Base-by-base conservation (phyloP, 1,284 basidiomycete genomes). In the Apiotrichum brassicae region DNA sequence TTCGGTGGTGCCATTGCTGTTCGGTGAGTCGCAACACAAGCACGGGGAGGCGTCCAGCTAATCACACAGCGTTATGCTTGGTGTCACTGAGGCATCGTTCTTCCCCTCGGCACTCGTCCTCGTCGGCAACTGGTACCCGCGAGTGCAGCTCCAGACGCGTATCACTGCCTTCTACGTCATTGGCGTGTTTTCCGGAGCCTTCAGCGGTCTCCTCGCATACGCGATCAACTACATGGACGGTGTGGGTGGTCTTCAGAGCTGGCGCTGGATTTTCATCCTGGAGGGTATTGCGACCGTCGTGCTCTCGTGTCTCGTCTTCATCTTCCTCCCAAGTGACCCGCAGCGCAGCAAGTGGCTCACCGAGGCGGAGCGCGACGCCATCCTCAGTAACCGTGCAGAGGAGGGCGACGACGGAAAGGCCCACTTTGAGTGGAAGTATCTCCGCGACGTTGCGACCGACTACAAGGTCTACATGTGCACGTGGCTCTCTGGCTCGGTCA, bases 81-180 rank as follows among this genome's bases (percentile, higher is more conserved):
- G 54, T 13, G 30, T 46, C 24, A 33, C 50, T n/a, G 56, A 58
- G 32, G 56, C 56, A 3, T 51, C 56, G 32, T 50, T 60, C 60
- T 67, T 70, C 60, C 62, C 65, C 8, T 49, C 48, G 6, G 53
- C 53, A 4, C 44, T 55, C 26, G 46, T 49, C 16, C 49, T 56
- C 25, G 54, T 56, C 22, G 50, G 54, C 25, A 56, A 46, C 49
- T 79, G 77, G 78, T 80, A 81, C 56, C 77, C 79, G 9, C 75
- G 45, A 35, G 30, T 40, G 18, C 50, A 51, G 45, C 26, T 39
- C 33, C 78, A 81, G 52, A 72, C 74, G 43, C 76, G 80, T 7
- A 76, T 51, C 38, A 43, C 80, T 25, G 79, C 76, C 0, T 63
- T 79, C n/a, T 80, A 79, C 71, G 77, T 78, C 49, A 76, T 77